These are phyloP conservation scores for Apocynum venetum DNA, from an alignment of 257 asterid genomes.

Conservation along the genomic window DNA sequence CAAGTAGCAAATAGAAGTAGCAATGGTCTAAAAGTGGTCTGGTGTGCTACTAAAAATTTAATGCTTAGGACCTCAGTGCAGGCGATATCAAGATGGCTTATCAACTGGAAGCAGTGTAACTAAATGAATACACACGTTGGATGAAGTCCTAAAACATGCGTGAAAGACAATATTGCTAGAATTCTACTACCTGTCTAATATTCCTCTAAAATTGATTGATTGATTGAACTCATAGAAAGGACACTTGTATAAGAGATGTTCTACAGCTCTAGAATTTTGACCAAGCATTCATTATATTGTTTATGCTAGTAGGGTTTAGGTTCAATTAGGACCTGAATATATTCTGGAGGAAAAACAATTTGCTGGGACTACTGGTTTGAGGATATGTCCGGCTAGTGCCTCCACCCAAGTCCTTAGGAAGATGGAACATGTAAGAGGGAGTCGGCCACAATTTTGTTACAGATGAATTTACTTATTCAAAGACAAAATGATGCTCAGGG, in stretches of 20 bases:
- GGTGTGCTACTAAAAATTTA: neutral
- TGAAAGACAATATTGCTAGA: neutral
- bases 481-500: neutral
- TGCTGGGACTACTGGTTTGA: no score
- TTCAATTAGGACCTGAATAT: no score
- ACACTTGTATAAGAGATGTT: neutral
- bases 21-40: no score
- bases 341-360: no score
- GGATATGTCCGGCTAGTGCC: no score
- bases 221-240: neutral
- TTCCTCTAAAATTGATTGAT: neutral
- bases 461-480: neutral
- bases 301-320: no score
- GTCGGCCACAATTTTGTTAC: no score
- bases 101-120: neutral
- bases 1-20: no score
- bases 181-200: neutral
- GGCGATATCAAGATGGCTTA: neutral
- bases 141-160: neutral
- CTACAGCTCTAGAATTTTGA: neutral
- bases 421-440: no score
- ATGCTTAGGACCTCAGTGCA: neutral
- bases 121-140: neutral
- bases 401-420: no score
- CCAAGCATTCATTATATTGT: neutral